Evolutionary conservation across 1,284 basidiomycete species (phyloP), one percentile per base, ranked within the genome.

Genomic region (Gomphus sp.): DNA sequence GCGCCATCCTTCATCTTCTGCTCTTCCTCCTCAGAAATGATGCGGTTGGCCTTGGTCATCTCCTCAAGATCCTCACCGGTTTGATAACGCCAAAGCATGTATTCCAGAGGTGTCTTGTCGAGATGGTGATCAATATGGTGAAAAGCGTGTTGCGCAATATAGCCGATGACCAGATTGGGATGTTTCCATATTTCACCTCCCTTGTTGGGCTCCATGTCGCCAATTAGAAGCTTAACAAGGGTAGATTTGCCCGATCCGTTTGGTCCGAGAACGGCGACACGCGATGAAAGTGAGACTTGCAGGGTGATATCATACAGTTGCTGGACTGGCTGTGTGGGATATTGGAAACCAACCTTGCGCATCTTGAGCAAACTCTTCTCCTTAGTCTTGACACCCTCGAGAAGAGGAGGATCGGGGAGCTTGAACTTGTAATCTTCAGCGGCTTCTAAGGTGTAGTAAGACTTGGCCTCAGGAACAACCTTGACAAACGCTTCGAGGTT

Each of bases 361-460:
- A 98, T 97, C 85, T 98, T 98, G 69, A 98, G 78, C 67, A 98
- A 78, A 66, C 85, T 86, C 85, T 97, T 98, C 80, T 98, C 94
- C 84, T 98, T 98, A 72, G 95, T 98, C 89, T 98, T 98, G 79
- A 98, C 94, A 89, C 94, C 95, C 66, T 98, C 94, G 64, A 98
- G 89, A 64, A 98, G 85, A 72, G 95, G 94, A 59, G 94, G 95
- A 71, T 93, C 87, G 62, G 94, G 92, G 68, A 96, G 85, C 82
- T 93, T 93, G 86, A 96, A 98, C 77, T 85, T 87, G 89, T 96
- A 94, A 82, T 97, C 90, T 78, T 95, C 90, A 65, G 87, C 80
- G 63, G 93, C 89, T 78, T 94, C 86, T 70, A 99, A 87, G 69
- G 92, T 89, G 84, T 95, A 93, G 85, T 98, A 95, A 52, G 93